phyloP scores from a whole-genome alignment of 2,329 filamentous ascomycete genomes.

The Penicillium sp. region DNA sequence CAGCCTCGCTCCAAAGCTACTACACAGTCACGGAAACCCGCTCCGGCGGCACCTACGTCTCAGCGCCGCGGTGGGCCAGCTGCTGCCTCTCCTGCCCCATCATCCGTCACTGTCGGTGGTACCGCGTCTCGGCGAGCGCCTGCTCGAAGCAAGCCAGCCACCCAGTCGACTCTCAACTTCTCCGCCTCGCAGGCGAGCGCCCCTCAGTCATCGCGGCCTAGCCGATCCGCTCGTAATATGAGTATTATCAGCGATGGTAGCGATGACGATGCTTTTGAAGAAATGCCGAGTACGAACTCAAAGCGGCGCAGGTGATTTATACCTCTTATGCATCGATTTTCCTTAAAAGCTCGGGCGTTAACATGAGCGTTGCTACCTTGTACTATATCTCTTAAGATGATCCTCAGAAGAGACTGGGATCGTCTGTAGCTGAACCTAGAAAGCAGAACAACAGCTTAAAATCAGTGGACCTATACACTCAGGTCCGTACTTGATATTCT shows the following conservation, averaged over 20 bases:
- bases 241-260: constrained; percentile 41
- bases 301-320: constrained; percentile 26
- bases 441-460: too few species aligned
- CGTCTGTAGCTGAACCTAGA: too few species aligned
- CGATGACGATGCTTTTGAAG: constrained; percentile 48
- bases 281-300: constrained; percentile 27
- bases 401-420: neutral
- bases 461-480: too few species aligned
- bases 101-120: constrained; percentile 31
- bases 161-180: constrained; percentile 45
- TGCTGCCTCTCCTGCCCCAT: constrained; percentile 33
- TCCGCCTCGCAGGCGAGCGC: constrained; percentile 37
- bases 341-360: neutral
- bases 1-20: constrained; percentile 30
- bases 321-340: constrained; percentile 5
- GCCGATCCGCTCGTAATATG: constrained; percentile 32
- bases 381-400: neutral
- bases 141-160: constrained; percentile 28
- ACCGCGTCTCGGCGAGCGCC: constrained; percentile 27
- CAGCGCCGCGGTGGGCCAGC: constrained; percentile 26
- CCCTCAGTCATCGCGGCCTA: constrained; percentile 28
- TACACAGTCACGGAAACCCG: constrained; percentile 25
- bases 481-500: too few species aligned
- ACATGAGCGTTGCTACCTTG: neutral
- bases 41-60: constrained; percentile 17